Evolutionary conservation across 2,329 filamentous ascomycete species (phyloP).

Genomic region (Penicillium sp.): DNA sequence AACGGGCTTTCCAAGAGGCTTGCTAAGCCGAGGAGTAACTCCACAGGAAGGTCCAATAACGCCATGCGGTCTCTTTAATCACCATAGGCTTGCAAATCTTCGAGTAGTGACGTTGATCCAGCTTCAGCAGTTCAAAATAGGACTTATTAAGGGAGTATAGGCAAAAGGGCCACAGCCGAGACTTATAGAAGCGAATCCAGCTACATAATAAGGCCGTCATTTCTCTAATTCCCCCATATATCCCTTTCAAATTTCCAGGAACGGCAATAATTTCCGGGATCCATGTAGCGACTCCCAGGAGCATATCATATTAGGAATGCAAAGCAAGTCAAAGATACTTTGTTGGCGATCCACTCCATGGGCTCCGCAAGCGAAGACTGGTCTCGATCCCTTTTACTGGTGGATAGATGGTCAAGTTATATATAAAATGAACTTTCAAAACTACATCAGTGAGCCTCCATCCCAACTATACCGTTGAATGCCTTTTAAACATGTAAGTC

Average conservation of each 20-base stretch:
- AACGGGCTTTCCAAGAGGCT: neutral
- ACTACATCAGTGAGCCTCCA: neutral
- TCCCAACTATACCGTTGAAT: neutral
- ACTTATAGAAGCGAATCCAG: neutral
- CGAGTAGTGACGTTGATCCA: neutral
- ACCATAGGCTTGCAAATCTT: neutral
- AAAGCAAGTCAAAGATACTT: neutral
- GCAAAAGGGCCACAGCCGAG: no score
- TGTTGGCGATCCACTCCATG: no score
- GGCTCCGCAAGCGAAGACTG: no score
- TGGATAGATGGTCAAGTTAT: no score
- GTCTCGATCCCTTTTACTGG: no score
- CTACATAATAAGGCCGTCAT: neutral
- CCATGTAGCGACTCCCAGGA: neutral
- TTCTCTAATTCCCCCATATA: neutral
- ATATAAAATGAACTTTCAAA: no score
- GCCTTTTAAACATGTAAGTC: neutral
- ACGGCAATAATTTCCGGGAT: neutral
- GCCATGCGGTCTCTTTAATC: neutral
- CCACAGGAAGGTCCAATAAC: neutral
- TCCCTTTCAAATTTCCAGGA: neutral
- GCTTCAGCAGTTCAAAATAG: neutral
- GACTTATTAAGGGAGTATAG: neutral
- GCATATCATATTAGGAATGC: neutral
- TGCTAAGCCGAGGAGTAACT: neutral